Evolutionary conservation across 1,139 yeast genomes (phyloP), one percentile per base, ranked within the genome.

Genomic region (Protomyces macrosporus): DNA sequence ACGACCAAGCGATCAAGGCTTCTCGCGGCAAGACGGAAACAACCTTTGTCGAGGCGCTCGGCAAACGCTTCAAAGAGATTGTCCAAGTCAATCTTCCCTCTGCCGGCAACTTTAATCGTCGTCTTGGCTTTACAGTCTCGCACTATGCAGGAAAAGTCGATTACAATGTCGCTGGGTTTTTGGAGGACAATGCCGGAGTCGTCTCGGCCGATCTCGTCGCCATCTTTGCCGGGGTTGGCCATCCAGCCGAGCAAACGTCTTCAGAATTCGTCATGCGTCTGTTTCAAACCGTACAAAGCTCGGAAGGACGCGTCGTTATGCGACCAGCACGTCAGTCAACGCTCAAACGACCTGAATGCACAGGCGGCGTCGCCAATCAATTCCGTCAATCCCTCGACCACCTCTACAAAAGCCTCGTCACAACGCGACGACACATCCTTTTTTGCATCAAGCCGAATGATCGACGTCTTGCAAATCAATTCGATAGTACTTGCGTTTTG

Each of bases 81-180:
- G 69, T 72, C 0, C 70, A 72, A 4, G 68, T 77, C 42, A 72
- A 71, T 14, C 66, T 72, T 12, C 65, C 72, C 7, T 69, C 72
- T 14, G 68, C 72, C 16, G 66, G 71, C 52, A 34, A 34, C n/a
- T 33, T 33, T n/a, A 34, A 50, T 4, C 37, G 30, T 12, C 14
- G 53, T 4, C 53, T 50, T 4, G 71, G 75, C 4, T 77, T 77
- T 66, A 65, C 74, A 1, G 74, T 77, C 23, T 70, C 75, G 16
- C 80, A 77, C 63, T 77, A 74, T 64, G 77, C 77, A 16, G 80
- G 80, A 30, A 79, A 77, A 63, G 78, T 77, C 7, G 76, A 73
- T 60, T 77, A 77, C 67, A 65, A 72, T 3, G 73, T 73, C 23
- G 75, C 75, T 53, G 68, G 69, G 30, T 66, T 77, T 33, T 67